Conservation (phyloP, 495 filamentous ascomycete species). For the Neurospora pannonica region DNA sequence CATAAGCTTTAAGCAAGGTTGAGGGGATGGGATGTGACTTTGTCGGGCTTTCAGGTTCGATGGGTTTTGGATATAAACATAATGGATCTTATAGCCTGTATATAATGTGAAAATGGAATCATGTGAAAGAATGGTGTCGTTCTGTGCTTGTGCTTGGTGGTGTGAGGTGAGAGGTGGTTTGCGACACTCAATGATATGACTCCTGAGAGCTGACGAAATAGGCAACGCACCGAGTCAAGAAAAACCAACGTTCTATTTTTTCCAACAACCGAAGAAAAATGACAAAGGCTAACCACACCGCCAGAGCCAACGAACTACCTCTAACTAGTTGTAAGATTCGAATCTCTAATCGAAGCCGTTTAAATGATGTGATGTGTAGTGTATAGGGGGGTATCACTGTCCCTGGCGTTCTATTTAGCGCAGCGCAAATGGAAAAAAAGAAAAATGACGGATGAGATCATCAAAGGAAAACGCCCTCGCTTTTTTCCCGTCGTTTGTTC, state of each 20-base stretch:
- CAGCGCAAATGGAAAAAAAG: not conserved
- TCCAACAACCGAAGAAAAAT: not conserved
- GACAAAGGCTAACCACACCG: not conserved
- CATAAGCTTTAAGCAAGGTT: not conserved
- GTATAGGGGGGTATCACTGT: not conserved
- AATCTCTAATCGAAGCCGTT: not conserved
- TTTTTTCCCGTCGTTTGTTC: not conserved
- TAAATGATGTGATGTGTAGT: not conserved
- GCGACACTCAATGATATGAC: not conserved
- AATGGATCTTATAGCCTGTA: not conserved
- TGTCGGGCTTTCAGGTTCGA: not conserved
- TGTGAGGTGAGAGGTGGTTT: not conserved
- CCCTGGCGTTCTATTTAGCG: not conserved
- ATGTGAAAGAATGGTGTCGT: not conserved
- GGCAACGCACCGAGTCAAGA: not conserved
- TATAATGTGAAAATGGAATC: not conserved
- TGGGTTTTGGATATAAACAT: not conserved
- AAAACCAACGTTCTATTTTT: not conserved
- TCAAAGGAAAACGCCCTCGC: not conserved
- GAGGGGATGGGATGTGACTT: not conserved
- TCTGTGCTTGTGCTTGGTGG: not conserved
- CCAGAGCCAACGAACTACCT: not conserved
- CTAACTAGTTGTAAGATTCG: not conserved
- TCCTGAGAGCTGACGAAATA: no score
- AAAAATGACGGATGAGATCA: not conserved